Evolutionary conservation across 2,329 filamentous ascomycete species (phyloP), one percentile per base, ranked within the genome.

Genomic region (Claviceps humidiphila): DNA sequence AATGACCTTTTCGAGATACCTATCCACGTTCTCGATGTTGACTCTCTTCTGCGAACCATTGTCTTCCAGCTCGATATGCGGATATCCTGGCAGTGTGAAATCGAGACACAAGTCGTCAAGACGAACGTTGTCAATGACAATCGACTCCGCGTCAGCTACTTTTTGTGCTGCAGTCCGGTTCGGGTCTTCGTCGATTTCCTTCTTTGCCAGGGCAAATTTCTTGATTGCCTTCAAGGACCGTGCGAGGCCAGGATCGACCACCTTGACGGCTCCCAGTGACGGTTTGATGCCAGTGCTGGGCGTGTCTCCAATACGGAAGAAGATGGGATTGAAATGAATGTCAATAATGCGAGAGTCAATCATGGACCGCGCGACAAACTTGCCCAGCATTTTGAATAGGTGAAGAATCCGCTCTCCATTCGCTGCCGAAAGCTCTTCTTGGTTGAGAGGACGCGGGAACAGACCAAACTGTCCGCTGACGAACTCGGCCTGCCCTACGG

Each of bases 311-410:
- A 96, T 87, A 53, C 91, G 87, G 82, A 98, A 98, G 73, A 98
- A 96, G 5, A 89, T 95, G 1, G 93, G 87, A 64, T 96, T 98
- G 70, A 98, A 93, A 52, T 91, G 93, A 58, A 98, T 83, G 62
- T 98, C 93, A 59, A 98, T 96, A 64, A 98, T 97, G 51, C 93
- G 82, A 1, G 91, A 96, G 66, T 98, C 93, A 51, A 98, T 84
- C 93, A 98, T 97, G 0, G 93, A 96, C 49, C 93, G 83, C 34
- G 94, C 93, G 47, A 97, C 90, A 66, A 98, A 98, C 64, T 96
- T 97, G 60, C 93, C 93, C 22, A 98, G 82, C 63, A 91, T 85
- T 67, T 85, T 94, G 74, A 95, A 98, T 17, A 95, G 72, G 60
- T 93, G 84, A 38, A 96, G 73, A 42, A 95, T 84, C 59, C 88